phyloP scores from a whole-genome alignment of 345 rosid species.

The Lepidium sativum region DNA sequence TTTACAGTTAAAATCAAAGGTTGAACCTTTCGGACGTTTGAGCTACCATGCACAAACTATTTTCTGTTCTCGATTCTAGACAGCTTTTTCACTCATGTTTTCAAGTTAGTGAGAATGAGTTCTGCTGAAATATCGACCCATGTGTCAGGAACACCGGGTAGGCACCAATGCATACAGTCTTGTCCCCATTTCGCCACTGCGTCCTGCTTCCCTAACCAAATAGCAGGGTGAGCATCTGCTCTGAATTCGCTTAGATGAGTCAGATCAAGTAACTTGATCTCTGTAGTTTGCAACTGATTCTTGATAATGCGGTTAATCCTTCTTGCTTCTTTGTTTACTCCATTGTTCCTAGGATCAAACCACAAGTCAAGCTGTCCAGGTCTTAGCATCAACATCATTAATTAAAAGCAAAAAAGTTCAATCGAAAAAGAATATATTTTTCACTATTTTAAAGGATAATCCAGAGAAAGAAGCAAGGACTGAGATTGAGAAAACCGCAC shows the following conservation, averaged over 20 bases:
- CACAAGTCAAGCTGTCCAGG: slow-evolving; percentile 80
- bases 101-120: slow-evolving; percentile 29
- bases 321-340: slow-evolving; percentile 87
- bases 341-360: slow-evolving; percentile 89
- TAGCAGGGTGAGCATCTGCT: slow-evolving; percentile 95
- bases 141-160: slow-evolving; percentile 89
- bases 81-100: slow-evolving; percentile 18
- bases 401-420: neutral
- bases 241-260: slow-evolving; percentile 77
- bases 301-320: slow-evolving; percentile 43
- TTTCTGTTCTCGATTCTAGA: neutral
- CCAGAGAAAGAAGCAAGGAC: neutral
- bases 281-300: slow-evolving; percentile 36
- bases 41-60: neutral
- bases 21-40: neutral
- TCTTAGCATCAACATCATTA: slow-evolving; percentile 24
- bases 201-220: slow-evolving; percentile 89
- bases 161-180: slow-evolving; percentile 99
- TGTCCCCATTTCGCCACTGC: slow-evolving; percentile 90
- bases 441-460: neutral
- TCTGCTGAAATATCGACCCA: slow-evolving; percentile 53
- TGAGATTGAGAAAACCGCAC: neutral
- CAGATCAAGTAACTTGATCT: slow-evolving; percentile 57
- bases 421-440: neutral
- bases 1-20: slow-evolving; percentile 17